A percentile compares a stretch with the other conserved stretches of the same genome.
Evolutionary conservation across 345 rosid genomes (phyloP).

Genomic region (Triadica sebifera): DNA sequence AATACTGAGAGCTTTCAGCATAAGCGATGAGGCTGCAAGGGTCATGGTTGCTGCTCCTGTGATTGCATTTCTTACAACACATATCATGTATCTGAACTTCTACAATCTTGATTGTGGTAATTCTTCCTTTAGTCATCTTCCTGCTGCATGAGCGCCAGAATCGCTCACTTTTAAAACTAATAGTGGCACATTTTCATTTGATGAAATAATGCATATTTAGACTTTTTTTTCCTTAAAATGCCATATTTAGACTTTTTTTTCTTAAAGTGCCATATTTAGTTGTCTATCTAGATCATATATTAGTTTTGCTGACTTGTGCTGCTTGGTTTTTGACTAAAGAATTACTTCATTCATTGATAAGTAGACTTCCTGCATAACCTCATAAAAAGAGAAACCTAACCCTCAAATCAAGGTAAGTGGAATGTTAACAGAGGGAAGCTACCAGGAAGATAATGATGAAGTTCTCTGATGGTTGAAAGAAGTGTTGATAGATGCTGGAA

Average conservation of each 20-base stretch:
- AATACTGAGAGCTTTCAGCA: constrained; percentile 58
- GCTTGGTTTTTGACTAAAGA: not conserved
- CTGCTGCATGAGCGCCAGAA: not conserved
- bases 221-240: not conserved
- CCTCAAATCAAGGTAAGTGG: not conserved
- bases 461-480: not conserved
- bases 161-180: too few species aligned
- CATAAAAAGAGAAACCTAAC: not conserved
- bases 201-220: not conserved
- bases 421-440: not conserved
- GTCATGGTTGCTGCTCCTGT: constrained; percentile 85
- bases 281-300: not conserved
- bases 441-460: not conserved
- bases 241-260: not conserved
- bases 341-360: not conserved
- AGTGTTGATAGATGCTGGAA: not conserved
- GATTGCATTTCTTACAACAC: constrained; percentile 74
- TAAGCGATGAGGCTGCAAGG: constrained; percentile 74
- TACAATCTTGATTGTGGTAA: constrained; percentile 78
- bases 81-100: constrained; percentile 77
- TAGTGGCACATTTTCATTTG: not conserved
- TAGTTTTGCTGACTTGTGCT: not conserved
- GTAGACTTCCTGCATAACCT: not conserved
- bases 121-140: constrained; percentile 9
- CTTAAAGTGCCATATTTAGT: not conserved